Percentiles rank a stretch among this genome's conserved stretches.
These are phyloP conservation scores for Fagus crenata DNA, from an alignment of 306 rosid genomes.

Conservation along the genomic window DNA sequence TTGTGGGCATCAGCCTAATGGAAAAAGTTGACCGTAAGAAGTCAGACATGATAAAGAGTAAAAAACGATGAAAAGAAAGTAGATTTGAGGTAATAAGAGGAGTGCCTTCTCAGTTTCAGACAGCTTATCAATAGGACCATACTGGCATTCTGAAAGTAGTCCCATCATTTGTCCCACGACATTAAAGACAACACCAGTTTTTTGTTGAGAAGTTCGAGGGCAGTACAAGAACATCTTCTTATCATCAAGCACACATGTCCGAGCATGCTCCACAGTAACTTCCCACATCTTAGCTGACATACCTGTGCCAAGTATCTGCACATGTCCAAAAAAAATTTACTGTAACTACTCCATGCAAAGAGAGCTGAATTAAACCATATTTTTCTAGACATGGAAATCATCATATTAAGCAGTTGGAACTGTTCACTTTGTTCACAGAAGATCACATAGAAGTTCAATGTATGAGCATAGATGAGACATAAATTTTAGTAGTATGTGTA, in stretches of 20 bases:
- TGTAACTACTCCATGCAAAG: background rate
- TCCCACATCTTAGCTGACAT: slow-evolving; percentile 99
- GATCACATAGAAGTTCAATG: background rate
- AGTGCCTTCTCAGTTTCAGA: slow-evolving; percentile 81
- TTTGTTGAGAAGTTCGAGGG: slow-evolving; percentile 52
- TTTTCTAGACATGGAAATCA: background rate
- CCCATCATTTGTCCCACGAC: slow-evolving; percentile 82
- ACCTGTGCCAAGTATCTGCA: slow-evolving; percentile 88
- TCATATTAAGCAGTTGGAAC: background rate
- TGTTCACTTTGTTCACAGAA: background rate
- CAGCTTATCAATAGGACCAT: slow-evolving; percentile 63
- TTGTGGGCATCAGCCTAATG: slow-evolving; percentile 72
- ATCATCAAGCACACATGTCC: slow-evolving; percentile 74
- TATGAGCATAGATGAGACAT: background rate
- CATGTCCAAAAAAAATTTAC: slow-evolving; percentile 32
- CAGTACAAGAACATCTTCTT: slow-evolving; percentile 44
- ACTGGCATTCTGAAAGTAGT: slow-evolving; percentile 60
- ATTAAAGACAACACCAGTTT: slow-evolving; percentile 76
- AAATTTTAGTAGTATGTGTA: background rate
- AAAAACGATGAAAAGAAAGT: slow-evolving; percentile 1
- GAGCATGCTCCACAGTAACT: slow-evolving; percentile 87
- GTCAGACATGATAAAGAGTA: slow-evolving; percentile 24
- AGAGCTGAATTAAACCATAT: background rate
- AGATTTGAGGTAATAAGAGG: slow-evolving; percentile 26
- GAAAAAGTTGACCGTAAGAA: slow-evolving; percentile 18